Base-by-base conservation (phyloP, 2,329 filamentous ascomycete genomes). In the Fusarium sp. region DNA sequence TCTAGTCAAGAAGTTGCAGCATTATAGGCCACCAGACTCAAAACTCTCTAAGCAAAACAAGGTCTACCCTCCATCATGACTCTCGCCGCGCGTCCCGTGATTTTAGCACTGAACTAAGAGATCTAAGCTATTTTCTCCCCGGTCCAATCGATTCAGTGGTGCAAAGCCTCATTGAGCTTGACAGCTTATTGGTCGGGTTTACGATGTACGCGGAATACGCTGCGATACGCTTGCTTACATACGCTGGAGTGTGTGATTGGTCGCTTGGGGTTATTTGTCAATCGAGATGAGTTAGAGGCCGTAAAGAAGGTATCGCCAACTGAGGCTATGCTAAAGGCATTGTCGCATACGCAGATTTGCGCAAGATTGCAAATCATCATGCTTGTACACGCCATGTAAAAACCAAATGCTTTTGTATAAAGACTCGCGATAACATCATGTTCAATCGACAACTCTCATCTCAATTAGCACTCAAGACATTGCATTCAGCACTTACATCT, bases 41-140 rank as follows among this genome's bases (percentile, higher is more conserved):
- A 51, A 23, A 35, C 9, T 15, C 16, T 35, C 27, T 25, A 19
- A 12, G 3, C 4, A n/a, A 33, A 5, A 23, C 62, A 52, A n/a
- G 63, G 61, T n/a, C 44, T 33, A 16, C 42, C 49, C 61, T 66
- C 39, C 45, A 33, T 48, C 63, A 67, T 67, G 55, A 48, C 55
- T 68, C 63, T 60, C 18, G 1, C 21, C 63, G 46, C n/a, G 37
- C n/a, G 14, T 49, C 39, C 46, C 46, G 35, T 29, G 10, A 38
- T 37, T 23, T 58, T 66, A 45, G 60, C 11, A 19, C 9, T 8
- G 2, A 7, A 5, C 44, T 64, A 49, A 31, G 7, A 37, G 11
- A 16, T n/a, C 25, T 16, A 58, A 31, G 27, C 21, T 31, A 10
- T 7, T 12, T 10, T 21, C 10, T 9, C 16, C 46, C 18, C 29